Evolutionary conservation across 129 eudicot species (phyloP), one percentile per base, ranked within the genome.

Genomic region (Ambrosia trifida): DNA sequence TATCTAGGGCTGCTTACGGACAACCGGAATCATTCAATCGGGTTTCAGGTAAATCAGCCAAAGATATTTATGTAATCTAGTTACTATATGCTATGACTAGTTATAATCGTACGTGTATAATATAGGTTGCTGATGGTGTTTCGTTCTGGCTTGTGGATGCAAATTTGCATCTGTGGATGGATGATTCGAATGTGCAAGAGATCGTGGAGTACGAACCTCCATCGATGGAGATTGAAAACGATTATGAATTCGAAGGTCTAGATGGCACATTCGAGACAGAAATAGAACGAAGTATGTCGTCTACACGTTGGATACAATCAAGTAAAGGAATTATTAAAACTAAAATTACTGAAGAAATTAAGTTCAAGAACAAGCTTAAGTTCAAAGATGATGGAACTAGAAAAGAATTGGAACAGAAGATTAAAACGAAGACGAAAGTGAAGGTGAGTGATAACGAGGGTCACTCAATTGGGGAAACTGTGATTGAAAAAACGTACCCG

Each of bases 81-180:
- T 24, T 24, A 1, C 28, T 24, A 24, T 24, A 24, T 24, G 28
- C 28, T 24, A 24, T 24, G 28, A 1, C 1, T 24, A 24, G 0
- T 24, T 24, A 24, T 1, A 24, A 24, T 24, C 1, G 28, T 24
- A 1, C 1, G 28, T 24, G 28, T 24, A 0, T 24, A 24, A 24
- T 24, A 24, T 24, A 24, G 28, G 82, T 89, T 19, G 77, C 82
- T 18, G 86, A 85, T 63, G 78, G 85, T 1, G 85, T 84, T 43
- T 66, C 84, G 10, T 84, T 78, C 65, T 89, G 96, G 96, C 83
- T 89, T 30, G 86, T 89, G 51, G 83, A 89, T 84, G 96, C 93
- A 0, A 89, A 89, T 76, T 33, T 89, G 72, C 96, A 89, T 76
- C 64, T 89, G 2, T 89, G 96, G 96, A 30, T 89, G 31, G 96